Evolutionary conservation across 2,329 filamentous ascomycete species (phyloP), one percentile per base, ranked within the genome.

Genomic region (Taxawa tesnikishii): DNA sequence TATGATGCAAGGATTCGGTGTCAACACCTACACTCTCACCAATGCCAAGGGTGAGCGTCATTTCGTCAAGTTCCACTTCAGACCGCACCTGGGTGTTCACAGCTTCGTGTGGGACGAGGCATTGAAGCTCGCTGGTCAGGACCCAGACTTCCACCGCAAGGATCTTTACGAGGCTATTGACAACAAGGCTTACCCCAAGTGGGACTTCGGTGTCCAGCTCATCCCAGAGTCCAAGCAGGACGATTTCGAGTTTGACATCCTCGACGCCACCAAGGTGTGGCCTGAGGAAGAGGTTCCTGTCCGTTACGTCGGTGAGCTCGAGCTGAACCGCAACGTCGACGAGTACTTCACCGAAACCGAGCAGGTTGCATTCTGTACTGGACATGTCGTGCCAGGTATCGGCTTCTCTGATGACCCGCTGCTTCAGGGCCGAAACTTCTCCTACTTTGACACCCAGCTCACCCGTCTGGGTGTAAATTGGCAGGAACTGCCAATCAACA

Each of bases 1-100:
- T 15, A 85, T 85, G 79, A 85, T 88, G 78, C 79, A 88, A 43
- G 82, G 82, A 0, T 88, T 87, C 36, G 81, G 82, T 33, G 82
- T 88, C 43, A 85, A 88, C 55, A 87, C 83, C 0, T 88, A 66
- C 45, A 79, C 71, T 0, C 64, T 85, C 2, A 62, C 65, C 38
- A 84, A 84, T 38, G 68, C 65, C 15, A 66, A 79, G 41, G 79
- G 79, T 14, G 70, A 81, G 49, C 67, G 76, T 1, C 65, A 70
- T 35, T 84, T 85, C 42, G 77, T 83, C 53, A 88, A 88, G 56
- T 87, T 85, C 50, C 73, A 78, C 50, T 85, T 70, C 46, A 84
- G 73, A 0, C 80, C 82, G 0, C 73, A 79, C 34, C 67, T 85
- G 0, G 82, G 82, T 32, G 77, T 84, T 0, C 78, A 83, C 55